Evolutionary conservation across 2,329 filamentous ascomycete species (phyloP), one percentile per base, ranked within the genome.

Genomic region (Fusarium robinianum): DNA sequence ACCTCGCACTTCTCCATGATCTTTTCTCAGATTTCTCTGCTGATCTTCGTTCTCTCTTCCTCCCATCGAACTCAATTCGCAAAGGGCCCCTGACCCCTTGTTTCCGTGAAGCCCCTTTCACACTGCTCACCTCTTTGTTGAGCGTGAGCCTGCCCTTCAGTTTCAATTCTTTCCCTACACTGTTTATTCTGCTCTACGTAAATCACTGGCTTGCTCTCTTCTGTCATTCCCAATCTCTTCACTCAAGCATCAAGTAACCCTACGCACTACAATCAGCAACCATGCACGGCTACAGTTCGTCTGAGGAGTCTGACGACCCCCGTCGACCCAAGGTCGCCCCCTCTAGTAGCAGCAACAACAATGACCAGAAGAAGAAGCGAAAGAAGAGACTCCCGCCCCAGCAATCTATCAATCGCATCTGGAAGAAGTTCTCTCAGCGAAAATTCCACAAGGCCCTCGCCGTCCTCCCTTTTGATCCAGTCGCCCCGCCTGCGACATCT

Each of bases 371-470:
- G 57, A 79, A 80, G 60, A 81, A 80, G 64, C 60, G 50, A 39
- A 63, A 81, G 65, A 63, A 62, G 58, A 62, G 76, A 58, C 75
- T 78, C 51, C 72, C 79, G 10, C 84, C 84, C 1, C 84, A 88
- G 63, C 76, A 81, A 58, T 77, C 75, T 47, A 84, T 88, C 63
- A 81, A 87, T 63, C 76, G 77, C 45, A 81, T 85, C 49, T 88
- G 84, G 84, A 76, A 76, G 60, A 75, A 72, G 16, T 83, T 84
- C 56, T 75, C 74, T 10, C 76, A 79, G 57, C 66, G 67, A 41
- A 78, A 80, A 47, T 86, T 84, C 58, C 80, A 77, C 61, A 86
- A 83, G 65, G 82, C 84, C 4, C 77, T 84, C 23, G 75, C 79
- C 3, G 77, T 88, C 25, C 70, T 88, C 2, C 84, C 84, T 1